These are phyloP conservation scores for Fusarium lyarnte DNA, from an alignment of 2,329 filamentous ascomycete species.

Conservation along the genomic window DNA sequence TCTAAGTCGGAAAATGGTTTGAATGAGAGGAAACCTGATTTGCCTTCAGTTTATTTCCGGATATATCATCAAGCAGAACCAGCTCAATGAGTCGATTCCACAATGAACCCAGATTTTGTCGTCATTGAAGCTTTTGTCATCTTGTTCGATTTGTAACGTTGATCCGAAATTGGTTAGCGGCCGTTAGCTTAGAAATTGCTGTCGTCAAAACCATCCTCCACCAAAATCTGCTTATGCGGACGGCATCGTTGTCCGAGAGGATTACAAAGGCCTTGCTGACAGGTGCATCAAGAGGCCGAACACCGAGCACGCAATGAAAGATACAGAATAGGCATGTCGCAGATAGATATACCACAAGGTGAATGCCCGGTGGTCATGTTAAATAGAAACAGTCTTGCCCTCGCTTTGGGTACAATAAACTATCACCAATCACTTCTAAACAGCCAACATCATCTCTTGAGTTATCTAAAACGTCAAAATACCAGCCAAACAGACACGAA, in stretches of 20 bases:
- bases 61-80: not conserved
- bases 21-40: rapidly evolving
- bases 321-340: not conserved
- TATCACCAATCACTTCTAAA: not conserved
- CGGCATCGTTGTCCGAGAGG: not conserved
- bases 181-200: slow-evolving; percentile 25
- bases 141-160: slow-evolving; percentile 12
- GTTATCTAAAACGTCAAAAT: not conserved
- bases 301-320: slow-evolving; percentile 9
- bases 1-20: rapidly evolving
- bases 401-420: not conserved
- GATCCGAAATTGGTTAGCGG: not conserved
- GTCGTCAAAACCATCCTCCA: not conserved
- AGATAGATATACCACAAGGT: not conserved
- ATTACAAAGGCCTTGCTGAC: slow-evolving; percentile 25
- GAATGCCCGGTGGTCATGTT: not conserved
- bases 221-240: slow-evolving; percentile 5
- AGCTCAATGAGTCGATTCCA: not conserved
- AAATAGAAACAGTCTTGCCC: not conserved
- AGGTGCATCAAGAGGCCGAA: slow-evolving; percentile 9
- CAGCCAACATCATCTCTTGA: not conserved
- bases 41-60: rapidly evolving
- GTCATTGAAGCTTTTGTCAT: slow-evolving; percentile 18
- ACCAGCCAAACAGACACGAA: rapidly evolving
- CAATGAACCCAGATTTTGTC: not conserved